Base-by-base conservation (phyloP, 2,329 filamentous ascomycete species). In the Stylonectria norvegica region DNA sequence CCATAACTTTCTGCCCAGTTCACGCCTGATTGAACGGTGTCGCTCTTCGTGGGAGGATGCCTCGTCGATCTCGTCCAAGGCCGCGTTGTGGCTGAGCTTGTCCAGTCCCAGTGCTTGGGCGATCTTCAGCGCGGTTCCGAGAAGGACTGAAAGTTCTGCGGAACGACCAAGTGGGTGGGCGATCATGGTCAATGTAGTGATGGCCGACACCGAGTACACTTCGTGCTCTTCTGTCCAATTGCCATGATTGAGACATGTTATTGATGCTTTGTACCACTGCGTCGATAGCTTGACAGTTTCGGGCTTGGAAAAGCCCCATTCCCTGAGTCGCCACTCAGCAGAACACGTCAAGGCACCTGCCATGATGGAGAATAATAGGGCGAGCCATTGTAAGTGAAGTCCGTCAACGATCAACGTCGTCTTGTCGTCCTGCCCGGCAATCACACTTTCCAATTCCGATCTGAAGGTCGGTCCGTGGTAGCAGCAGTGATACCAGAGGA, bases 61-160 rank as follows among this genome's bases (percentile, higher is more conserved):
- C 16, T 19, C 17, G 16, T 32, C 29, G 17, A 39, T 30, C 18
- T 53, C 45, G 12, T 56, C 55, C 25, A 32, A 32, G 16, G 27
- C 34, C 6, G 52, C 33, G 4, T 59, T 52, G 4, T 56, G 39
- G 1, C 48, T 53, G 2, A 72, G 55, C 18, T 63, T 58, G 37
- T 76, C 70, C 3, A 76, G 54, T 0, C 69, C 71, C 0, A 76
- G 56, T 1, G 66, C 65, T 50, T 71, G 69, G 4, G 70, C 71
- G 32, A 76, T 71, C 8, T 69, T 62, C 6, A 69, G 55, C 3
- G 67, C 71, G 2, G 69, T 63, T 2, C 65, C 67, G 10, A 73
- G 60, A 17, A 71, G 60, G 2, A 71, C 45, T 71, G 71, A 32
- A 67, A 68, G 45, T 71, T 72, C 36, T 22, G 7, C 69, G 69